Evolutionary conservation across 805 yeast species (phyloP).

Genomic region (Metschnikowia chrysomelidarum): DNA sequence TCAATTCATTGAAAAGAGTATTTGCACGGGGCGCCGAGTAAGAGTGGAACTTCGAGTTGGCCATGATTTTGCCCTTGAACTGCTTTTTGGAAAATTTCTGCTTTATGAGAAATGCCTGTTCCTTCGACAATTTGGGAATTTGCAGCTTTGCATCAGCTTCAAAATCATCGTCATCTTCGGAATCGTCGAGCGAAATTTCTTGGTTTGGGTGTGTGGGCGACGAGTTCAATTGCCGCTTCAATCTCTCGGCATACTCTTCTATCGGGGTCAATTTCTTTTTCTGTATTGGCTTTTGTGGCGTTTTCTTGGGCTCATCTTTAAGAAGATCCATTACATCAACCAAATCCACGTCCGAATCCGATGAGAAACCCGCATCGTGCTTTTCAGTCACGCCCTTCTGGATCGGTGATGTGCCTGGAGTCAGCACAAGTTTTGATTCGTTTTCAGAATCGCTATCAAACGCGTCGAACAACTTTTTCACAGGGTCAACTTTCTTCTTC

Average conservation of each 20-base stretch:
- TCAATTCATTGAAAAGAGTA: constrained; percentile 35
- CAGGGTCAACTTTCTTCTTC: constrained; percentile 27
- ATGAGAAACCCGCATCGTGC: constrained; percentile 1
- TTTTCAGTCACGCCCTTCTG: constrained; percentile 7
- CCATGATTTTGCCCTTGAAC: constrained; percentile 1
- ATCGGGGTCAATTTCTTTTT: constrained; percentile 26
- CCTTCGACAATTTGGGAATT: constrained; percentile 34
- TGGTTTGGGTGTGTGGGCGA: constrained; percentile 24
- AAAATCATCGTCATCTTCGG: constrained; percentile 22
- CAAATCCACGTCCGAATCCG: constrained; percentile 13
- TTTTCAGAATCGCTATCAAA: constrained; percentile 30
- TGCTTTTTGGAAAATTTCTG: constrained; percentile 31
- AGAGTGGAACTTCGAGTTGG: constrained; percentile 6
- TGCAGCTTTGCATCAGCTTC: constrained; percentile 13
- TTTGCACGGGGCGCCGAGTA: constrained; percentile 11
- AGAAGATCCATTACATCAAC: constrained; percentile 13
- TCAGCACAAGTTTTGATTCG: constrained; percentile 18
- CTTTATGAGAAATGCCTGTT: constrained; percentile 29
- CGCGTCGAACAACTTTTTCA: constrained; percentile 31
- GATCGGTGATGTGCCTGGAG: constrained; percentile 35
- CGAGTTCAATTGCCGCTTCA: constrained; percentile 26
- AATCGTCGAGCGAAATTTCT: constrained; percentile 28
- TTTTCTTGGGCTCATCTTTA: constrained; percentile 4
- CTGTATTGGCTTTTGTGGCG: constrained; percentile 4
- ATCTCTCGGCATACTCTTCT: constrained; percentile 33